phyloP scores from a whole-genome alignment of 345 rosid species.

The Cardamine chenopodiifolia region DNA sequence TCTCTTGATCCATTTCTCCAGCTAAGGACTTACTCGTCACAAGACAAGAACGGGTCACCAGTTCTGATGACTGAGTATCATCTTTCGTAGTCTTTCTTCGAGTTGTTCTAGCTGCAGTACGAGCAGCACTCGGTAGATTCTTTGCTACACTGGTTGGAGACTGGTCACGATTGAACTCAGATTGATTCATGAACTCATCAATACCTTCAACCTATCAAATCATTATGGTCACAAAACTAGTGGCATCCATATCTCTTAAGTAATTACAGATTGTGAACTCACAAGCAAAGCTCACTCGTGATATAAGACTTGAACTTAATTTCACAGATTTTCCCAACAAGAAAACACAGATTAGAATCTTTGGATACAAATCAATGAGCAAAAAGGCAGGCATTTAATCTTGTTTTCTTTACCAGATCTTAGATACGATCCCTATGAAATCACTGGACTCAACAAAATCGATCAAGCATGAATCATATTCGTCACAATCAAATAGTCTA shows the following conservation, averaged over 20 bases:
- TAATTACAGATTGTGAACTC: neutral
- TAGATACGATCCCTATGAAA: neutral
- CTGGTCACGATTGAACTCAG: slow-evolving; percentile 36
- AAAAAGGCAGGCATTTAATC: neutral
- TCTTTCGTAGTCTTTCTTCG: slow-evolving; percentile 51
- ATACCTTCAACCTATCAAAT: slow-evolving; percentile 74
- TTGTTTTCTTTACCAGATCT: slow-evolving; percentile 1
- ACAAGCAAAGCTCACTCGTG: neutral
- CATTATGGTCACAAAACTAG: neutral
- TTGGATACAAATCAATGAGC: neutral
- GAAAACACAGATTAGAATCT: neutral
- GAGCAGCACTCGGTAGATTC: slow-evolving; percentile 40
- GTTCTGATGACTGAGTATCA: slow-evolving; percentile 49
- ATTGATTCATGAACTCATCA: slow-evolving; percentile 55
- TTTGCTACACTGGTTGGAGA: slow-evolving; percentile 49
- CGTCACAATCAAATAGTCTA: slow-evolving; percentile 1
- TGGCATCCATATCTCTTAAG: neutral
- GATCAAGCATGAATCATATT: neutral
- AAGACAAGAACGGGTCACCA: slow-evolving; percentile 51
- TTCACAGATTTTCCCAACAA: neutral
- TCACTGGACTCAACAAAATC: slow-evolving; percentile 3
- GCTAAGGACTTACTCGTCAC: slow-evolving; percentile 41
- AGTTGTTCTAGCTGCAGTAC: slow-evolving; percentile 53
- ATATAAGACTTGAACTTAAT: neutral
- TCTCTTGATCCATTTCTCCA: slow-evolving; percentile 52